Base-by-base conservation (phyloP, 495 filamentous ascomycete genomes). In the Hyaloscypha hepaticicola region DNA sequence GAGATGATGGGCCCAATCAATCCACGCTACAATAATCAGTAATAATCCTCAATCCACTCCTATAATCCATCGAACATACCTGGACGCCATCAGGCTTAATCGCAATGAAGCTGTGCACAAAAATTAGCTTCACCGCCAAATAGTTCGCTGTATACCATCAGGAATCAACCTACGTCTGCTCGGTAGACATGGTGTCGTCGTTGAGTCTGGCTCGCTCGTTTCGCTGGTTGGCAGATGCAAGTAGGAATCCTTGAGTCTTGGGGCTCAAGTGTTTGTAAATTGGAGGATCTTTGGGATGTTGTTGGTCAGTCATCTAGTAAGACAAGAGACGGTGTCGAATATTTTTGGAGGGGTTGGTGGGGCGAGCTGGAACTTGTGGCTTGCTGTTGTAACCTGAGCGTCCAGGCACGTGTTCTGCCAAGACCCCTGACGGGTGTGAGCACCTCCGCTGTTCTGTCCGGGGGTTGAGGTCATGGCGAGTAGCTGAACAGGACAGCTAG, bases 21-120 rank as follows among this genome's bases (percentile, higher is more conserved):
- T 82, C 95, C 95, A 83, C 95, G 94, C 94, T 96, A 73, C 41
- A 51, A 33, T 52, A 65, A 61, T 67, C 56, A 65, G 58, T 63
- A 65, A 56, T 21, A 27, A 29, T 58, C 24, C 27, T 66, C 52
- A 53, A 58, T 5, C 14, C 27, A 22, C 11, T 50, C 28, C 53
- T 22, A 33, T n/a, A 22, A 21, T 6, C n/a, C 29, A n/a, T 49
- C 21, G 53, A 65, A 68, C 83, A 70, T 88, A 96, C 93, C 87
- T 97, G 95, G 83, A 99, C 95, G 79, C 95, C 95, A 82, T 97
- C 93, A 74, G 93, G 93, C 91, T 97, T 97, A 87, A 97, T 89
- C 74, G 93, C 93, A 85, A 97, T 96, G 89, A 97, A 97, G 80
- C 93, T 97, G 72, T 66, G 67, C 63, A 72, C 58, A 66, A 55